Evolutionary conservation across 306 rosid genomes (phyloP).

Genomic region (Crotalaria pallida): DNA sequence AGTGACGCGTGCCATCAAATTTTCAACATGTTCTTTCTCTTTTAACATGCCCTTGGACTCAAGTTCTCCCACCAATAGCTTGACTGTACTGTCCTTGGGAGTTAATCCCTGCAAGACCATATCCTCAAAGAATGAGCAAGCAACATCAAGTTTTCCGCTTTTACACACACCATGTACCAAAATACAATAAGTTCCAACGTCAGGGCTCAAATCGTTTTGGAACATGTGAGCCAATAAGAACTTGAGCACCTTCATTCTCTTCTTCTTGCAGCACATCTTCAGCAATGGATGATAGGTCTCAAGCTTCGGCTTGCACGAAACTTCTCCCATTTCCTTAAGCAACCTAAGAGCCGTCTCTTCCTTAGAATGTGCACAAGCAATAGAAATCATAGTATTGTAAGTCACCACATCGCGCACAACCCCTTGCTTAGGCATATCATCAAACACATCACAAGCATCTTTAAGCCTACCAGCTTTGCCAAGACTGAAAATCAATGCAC

Average conservation of each 20-base stretch:
- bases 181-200: slow-evolving; percentile 53
- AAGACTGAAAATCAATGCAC: slow-evolving; percentile 56
- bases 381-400: slow-evolving; percentile 55
- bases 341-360: slow-evolving; percentile 82
- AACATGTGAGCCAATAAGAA: slow-evolving; percentile 79
- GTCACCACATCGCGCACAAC: slow-evolving; percentile 39
- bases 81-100: slow-evolving; percentile 33
- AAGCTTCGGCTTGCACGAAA: slow-evolving; percentile 44
- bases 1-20: slow-evolving; percentile 33
- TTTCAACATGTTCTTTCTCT: slow-evolving; percentile 48
- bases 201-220: slow-evolving; percentile 52
- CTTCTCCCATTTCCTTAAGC: slow-evolving; percentile 80
- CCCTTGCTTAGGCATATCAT: slow-evolving; percentile 71
- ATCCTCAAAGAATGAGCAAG: slow-evolving; percentile 57
- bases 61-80: slow-evolving; percentile 40
- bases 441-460: slow-evolving; percentile 62
- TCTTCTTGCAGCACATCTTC: slow-evolving; percentile 81
- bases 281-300: slow-evolving; percentile 71
- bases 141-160: slow-evolving; percentile 46
- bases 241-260: slow-evolving; percentile 72
- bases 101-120: slow-evolving; percentile 46
- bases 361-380: slow-evolving; percentile 53
- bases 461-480: slow-evolving; percentile 61
- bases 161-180: slow-evolving; percentile 47
- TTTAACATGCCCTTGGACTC: slow-evolving; percentile 54